Conservation (phyloP, 805 yeast species). For the Wickerhamomyces chaumierensis region DNA sequence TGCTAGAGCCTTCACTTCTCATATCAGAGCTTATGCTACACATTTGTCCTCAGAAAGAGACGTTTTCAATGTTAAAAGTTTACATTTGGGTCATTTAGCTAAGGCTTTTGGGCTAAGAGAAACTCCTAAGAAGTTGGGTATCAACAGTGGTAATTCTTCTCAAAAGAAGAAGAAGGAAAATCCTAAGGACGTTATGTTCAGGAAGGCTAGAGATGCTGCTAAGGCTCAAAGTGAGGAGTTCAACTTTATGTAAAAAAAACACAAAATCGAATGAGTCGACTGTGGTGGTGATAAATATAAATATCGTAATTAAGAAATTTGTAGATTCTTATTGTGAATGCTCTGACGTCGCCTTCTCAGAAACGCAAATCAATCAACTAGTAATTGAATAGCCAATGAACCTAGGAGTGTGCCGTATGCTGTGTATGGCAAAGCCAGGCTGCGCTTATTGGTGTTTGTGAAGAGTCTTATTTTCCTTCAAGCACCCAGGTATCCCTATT, state of each 20-base stretch:
- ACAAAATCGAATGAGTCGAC: too few species aligned
- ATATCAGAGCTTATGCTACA: conserved; percentile 91
- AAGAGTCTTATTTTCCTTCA: too few species aligned
- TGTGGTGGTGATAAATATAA: too few species aligned
- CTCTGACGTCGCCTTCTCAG: too few species aligned
- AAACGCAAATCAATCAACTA: too few species aligned
- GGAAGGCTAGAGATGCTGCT: conserved; percentile 62
- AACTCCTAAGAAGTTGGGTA: conserved; percentile 75
- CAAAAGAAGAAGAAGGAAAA: conserved; percentile 44
- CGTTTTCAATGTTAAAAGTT: conserved; percentile 65
- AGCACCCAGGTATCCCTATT: too few species aligned
- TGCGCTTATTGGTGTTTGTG: too few species aligned
- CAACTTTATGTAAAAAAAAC: conserved; percentile 30
- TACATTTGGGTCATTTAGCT: conserved; percentile 94
- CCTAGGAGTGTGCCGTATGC: too few species aligned
- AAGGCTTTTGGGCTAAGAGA: conserved; percentile 92
- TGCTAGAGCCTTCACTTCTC: conserved; percentile 74
- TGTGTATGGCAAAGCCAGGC: too few species aligned
- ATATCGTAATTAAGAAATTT: too few species aligned
- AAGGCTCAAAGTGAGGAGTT: conserved; percentile 62
- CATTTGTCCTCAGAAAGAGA: conserved; percentile 75
- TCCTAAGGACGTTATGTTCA: conserved; percentile 61
- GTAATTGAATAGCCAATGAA: too few species aligned
- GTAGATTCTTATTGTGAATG: too few species aligned
- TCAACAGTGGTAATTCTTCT: conserved; percentile 22